Conservation (phyloP, 345 rosid genomes). For the Gossypium raimondii region DNA sequence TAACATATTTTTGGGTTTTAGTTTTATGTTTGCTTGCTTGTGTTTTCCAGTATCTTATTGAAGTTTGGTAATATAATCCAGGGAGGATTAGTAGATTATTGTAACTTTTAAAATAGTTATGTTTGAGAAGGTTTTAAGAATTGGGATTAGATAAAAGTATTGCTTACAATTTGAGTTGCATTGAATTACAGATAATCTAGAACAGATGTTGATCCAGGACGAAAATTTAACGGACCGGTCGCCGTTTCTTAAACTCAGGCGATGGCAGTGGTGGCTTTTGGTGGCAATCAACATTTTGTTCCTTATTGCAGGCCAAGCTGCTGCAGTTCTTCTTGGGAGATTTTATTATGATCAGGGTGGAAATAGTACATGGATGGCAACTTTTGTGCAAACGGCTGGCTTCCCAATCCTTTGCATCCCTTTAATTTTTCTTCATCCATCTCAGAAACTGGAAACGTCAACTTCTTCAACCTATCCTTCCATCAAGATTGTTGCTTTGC, state of each 20-base stretch:
- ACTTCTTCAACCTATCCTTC: constrained; percentile 33
- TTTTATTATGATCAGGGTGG: constrained; percentile 67
- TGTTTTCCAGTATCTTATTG: neutral
- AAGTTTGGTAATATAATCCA: neutral
- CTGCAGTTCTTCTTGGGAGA: constrained; percentile 61
- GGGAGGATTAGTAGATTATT: neutral
- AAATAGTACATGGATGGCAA: constrained; percentile 63
- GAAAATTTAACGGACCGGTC: constrained; percentile 4
- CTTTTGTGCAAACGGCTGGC: constrained; percentile 60
- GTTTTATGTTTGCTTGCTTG: neutral
- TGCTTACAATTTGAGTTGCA: neutral
- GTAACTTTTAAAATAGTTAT: neutral
- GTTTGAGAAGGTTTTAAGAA: neutral
- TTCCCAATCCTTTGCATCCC: constrained; percentile 57
- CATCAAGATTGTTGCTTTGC: constrained; percentile 22
- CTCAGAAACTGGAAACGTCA: constrained; percentile 18
- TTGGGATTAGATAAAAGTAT: neutral
- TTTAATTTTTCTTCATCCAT: constrained; percentile 34
- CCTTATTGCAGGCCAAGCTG: constrained; percentile 54
- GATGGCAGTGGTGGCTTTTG: constrained; percentile 59
- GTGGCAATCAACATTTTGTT: constrained; percentile 33
- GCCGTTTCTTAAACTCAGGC: constrained; percentile 28
- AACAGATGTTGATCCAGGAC: constrained; percentile 23
- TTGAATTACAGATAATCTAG: constrained; percentile 34
- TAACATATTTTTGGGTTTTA: neutral